Percentiles rank a stretch among this genome's conserved stretches.
phyloP scores from a whole-genome alignment of 495 filamentous ascomycete species.

The Lasiosphaeria miniovina region DNA sequence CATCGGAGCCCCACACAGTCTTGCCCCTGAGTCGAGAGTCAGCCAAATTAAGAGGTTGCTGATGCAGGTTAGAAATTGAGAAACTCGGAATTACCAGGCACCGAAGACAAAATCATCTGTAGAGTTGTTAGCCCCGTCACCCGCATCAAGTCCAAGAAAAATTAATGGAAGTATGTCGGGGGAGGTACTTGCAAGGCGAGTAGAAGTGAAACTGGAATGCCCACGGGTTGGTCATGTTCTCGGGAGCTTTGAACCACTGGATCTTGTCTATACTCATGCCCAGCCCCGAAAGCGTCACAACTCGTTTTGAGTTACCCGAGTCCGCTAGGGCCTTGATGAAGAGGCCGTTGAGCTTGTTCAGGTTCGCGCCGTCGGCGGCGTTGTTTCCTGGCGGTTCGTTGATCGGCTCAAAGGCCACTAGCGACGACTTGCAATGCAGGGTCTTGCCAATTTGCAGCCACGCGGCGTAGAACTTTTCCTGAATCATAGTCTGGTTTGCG shows the following conservation, averaged over 20 bases:
- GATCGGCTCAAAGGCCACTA: conserved; percentile 59
- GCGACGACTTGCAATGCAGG: conserved; percentile 52
- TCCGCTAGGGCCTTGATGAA: conserved; percentile 55
- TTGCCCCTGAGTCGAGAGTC: conserved; percentile 42
- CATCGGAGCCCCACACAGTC: conserved; percentile 56
- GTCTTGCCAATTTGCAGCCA: conserved; percentile 60
- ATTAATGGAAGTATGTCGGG: conserved; percentile 15
- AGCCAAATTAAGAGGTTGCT: not conserved
- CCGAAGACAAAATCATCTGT: conserved; percentile 49
- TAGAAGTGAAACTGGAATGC: conserved; percentile 65
- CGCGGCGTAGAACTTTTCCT: conserved; percentile 54
- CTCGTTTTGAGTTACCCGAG: conserved; percentile 54
- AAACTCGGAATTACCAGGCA: conserved; percentile 28
- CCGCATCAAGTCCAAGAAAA: conserved; percentile 11
- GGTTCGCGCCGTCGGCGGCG: conserved; percentile 45
- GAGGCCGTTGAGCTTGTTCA: conserved; percentile 56
- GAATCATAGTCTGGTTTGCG: conserved; percentile 51
- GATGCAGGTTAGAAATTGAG: not conserved
- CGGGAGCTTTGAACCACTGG: conserved; percentile 51
- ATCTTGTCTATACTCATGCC: conserved; percentile 53
- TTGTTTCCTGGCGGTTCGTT: conserved; percentile 57
- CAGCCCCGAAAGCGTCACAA: conserved; percentile 55
- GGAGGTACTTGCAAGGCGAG: conserved; percentile 42
- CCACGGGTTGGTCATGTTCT: conserved; percentile 54
- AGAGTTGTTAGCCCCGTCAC: not conserved